Evolutionary conservation across 1,139 yeast genomes (phyloP).

Genomic region (Meyerozyma smithsonii): DNA sequence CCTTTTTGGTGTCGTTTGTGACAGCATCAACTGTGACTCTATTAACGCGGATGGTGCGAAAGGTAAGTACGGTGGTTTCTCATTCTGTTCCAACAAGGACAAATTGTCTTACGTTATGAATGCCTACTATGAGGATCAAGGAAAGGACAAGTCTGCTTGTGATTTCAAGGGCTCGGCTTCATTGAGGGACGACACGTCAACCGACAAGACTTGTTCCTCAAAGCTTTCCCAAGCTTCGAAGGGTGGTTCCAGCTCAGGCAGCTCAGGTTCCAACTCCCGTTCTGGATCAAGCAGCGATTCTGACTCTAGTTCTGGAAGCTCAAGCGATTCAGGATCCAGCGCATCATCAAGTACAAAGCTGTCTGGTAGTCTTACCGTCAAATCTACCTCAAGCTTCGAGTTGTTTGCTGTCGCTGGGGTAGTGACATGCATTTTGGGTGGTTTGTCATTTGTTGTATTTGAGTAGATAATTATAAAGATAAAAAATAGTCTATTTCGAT

Average conservation of each 20-base stretch:
- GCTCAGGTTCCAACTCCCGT: conserved; percentile 8
- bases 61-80: conserved; percentile 39
- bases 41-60: conserved; percentile 32
- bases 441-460: conserved; percentile 30
- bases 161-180: conserved; percentile 40
- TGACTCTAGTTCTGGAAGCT: conserved; percentile 20
- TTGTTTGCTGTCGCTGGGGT: conserved; percentile 28
- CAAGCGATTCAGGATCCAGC: conserved; percentile 23
- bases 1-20: conserved; percentile 32
- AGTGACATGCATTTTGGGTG: conserved; percentile 35
- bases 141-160: conserved; percentile 30
- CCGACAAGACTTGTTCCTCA: conserved; percentile 30
- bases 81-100: conserved; percentile 45
- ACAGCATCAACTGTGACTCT: conserved; percentile 31
- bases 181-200: conserved; percentile 22
- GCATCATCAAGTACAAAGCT: conserved; percentile 19
- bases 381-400: conserved; percentile 25
- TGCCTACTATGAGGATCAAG: conserved; percentile 32
- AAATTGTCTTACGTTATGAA: conserved; percentile 39
- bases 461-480: conserved; percentile 10
- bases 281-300: conserved; percentile 25
- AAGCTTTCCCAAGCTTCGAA: conserved; percentile 20
- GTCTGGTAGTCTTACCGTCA: conserved; percentile 19
- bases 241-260: conserved; percentile 14
- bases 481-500: conserved; percentile 22